Evolutionary conservation across 768 basidiomycete species (phyloP).

Genomic region (Boletus coccyginus): DNA sequence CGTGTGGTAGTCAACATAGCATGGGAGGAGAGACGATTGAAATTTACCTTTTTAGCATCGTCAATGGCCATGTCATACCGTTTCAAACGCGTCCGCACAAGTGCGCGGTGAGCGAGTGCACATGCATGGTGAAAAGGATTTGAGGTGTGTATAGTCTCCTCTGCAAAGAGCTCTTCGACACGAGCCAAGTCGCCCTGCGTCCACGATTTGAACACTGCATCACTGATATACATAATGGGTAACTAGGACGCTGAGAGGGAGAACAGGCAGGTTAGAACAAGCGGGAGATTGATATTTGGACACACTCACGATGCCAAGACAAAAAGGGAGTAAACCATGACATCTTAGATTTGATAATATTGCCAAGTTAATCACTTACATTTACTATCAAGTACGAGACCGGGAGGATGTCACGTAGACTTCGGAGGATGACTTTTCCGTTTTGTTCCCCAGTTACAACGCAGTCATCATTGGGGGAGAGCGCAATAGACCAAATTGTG

Average conservation of each 20-base stretch:
- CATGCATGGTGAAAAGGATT: neutral
- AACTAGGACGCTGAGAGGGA: neutral
- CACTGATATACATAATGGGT: neutral
- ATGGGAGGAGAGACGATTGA: fast-evolving
- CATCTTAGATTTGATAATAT: neutral
- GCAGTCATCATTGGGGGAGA: neutral
- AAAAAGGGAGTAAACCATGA: too few species aligned
- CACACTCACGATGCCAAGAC: neutral
- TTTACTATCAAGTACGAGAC: neutral
- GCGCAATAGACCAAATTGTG: neutral
- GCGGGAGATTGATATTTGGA: neutral
- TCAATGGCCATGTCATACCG: neutral
- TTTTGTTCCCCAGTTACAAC: neutral
- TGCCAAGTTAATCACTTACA: neutral
- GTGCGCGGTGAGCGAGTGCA: conserved; percentile 1
- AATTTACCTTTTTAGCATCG: conserved; percentile 4
- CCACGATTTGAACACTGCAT: neutral
- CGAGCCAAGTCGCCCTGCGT: neutral
- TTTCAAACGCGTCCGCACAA: neutral
- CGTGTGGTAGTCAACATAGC: neutral
- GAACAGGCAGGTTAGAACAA: neutral
- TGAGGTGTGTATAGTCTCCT: neutral
- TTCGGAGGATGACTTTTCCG: neutral
- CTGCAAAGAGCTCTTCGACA: neutral
- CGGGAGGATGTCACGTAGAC: neutral